Percentiles rank a stretch among this genome's conserved stretches.
These are phyloP conservation scores for Leishmania amazonensis DNA, from an alignment of 208 protist genomes.

Conservation along the genomic window DNA sequence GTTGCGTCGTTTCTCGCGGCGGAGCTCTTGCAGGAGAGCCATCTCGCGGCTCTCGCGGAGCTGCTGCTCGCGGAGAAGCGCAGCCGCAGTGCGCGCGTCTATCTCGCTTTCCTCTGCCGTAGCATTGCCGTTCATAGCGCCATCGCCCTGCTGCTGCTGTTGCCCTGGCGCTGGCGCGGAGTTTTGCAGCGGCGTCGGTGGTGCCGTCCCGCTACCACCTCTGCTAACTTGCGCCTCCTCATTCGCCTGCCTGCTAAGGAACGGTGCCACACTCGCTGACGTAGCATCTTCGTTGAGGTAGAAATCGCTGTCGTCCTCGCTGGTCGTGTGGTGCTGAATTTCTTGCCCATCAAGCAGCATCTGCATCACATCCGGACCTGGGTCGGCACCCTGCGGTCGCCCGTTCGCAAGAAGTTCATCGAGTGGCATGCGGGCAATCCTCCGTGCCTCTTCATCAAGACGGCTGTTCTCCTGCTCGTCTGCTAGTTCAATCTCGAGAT, in stretches of 20 bases:
- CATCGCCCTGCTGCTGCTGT: slow-evolving; percentile 4
- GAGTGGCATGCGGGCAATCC: slow-evolving; percentile 30
- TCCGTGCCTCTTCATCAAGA: slow-evolving; percentile 25
- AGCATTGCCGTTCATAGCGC: neutral
- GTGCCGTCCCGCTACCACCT: neutral
- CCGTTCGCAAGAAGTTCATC: slow-evolving; percentile 37
- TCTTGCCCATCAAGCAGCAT: slow-evolving; percentile 51
- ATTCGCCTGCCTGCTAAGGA: slow-evolving; percentile 1
- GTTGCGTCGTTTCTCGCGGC: slow-evolving; percentile 19
- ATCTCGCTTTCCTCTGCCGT: neutral
- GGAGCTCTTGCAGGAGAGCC: slow-evolving; percentile 36
- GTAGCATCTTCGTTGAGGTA: slow-evolving; percentile 1
- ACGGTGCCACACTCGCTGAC: slow-evolving; percentile 3
- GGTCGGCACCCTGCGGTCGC: slow-evolving; percentile 35
- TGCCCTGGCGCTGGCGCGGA: neutral
- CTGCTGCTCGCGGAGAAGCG: slow-evolving; percentile 12
- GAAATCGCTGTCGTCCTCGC: slow-evolving; percentile 25
- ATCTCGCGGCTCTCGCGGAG: slow-evolving; percentile 19
- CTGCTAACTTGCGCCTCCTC: neutral
- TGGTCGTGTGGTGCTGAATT: slow-evolving; percentile 9
- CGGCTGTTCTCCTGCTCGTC: slow-evolving; percentile 24
- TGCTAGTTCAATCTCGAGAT: slow-evolving; percentile 21
- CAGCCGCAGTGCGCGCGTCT: slow-evolving; percentile 9
- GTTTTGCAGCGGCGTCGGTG: slow-evolving; percentile 13
- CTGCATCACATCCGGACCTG: slow-evolving; percentile 59